Evolutionary conservation across 345 rosid genomes (phyloP).

Genomic region (Aurinia saxatilis): DNA sequence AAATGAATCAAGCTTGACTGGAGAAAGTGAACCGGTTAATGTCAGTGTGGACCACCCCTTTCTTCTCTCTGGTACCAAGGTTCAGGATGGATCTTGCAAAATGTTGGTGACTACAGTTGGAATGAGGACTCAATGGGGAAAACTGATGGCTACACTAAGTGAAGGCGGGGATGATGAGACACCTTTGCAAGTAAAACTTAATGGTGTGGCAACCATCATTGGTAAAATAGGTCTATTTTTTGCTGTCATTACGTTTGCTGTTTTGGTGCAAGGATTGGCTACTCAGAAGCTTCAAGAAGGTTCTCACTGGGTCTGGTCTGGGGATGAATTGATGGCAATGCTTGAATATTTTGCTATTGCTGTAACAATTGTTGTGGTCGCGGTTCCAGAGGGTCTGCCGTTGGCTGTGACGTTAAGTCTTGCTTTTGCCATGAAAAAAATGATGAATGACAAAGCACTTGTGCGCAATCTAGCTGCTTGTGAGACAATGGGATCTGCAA

Average conservation of each 20-base stretch:
- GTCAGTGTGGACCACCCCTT: constrained; percentile 42
- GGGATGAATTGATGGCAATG: constrained; percentile 60
- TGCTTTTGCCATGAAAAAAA: constrained; percentile 91
- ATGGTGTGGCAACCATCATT: constrained; percentile 74
- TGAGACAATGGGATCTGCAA: constrained; percentile 94
- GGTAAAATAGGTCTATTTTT: constrained; percentile 75
- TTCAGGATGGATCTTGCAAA: constrained; percentile 68
- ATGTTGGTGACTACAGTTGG: constrained; percentile 89
- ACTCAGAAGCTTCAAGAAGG: constrained; percentile 42
- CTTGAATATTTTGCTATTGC: constrained; percentile 75
- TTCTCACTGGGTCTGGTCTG: constrained; percentile 55
- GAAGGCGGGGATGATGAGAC: constrained; percentile 79
- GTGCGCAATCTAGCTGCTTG: constrained; percentile 89
- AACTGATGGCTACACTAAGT: constrained; percentile 75
- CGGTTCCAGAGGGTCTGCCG: constrained; percentile 93
- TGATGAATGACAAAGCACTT: constrained; percentile 90
- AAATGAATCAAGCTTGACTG: constrained; percentile 67
- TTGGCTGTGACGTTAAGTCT: constrained; percentile 92
- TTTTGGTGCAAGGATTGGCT: constrained; percentile 66
- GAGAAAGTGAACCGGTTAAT: constrained; percentile 55
- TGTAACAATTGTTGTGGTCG: constrained; percentile 91
- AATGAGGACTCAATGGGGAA: constrained; percentile 89
- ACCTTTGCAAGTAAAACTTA: constrained; percentile 76
- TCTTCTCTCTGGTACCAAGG: constrained; percentile 73
- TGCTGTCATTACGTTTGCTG: constrained; percentile 70